Percentiles rank a stretch among this genome's conserved stretches.
phyloP scores from a whole-genome alignment of 139 green algal species.

The Chlamydomonas sp. region DNA sequence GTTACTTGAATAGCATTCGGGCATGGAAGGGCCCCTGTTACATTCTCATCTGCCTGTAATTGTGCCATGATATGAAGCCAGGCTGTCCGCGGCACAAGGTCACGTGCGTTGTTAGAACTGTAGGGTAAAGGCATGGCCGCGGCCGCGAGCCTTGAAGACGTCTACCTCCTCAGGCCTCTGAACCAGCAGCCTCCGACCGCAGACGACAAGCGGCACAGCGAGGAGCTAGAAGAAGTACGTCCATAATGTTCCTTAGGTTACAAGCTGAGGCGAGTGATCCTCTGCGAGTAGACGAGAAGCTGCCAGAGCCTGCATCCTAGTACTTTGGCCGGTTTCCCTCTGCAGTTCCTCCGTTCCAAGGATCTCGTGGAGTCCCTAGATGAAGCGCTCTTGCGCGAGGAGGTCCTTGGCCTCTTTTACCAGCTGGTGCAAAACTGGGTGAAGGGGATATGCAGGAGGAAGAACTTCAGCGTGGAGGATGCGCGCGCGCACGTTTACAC shows the following conservation, averaged over 20 bases:
- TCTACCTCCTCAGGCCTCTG: constrained; percentile 25
- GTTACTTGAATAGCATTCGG: too few species aligned
- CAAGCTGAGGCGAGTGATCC: too few species aligned
- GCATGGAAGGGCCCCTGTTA: too few species aligned
- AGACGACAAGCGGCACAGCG: constrained; percentile 48
- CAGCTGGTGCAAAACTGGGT: constrained; percentile 81
- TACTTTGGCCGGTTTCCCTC: too few species aligned
- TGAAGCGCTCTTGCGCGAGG: constrained; percentile 65
- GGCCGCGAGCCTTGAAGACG: background rate
- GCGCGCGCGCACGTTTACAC: constrained; percentile 92
- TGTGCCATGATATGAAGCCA: too few species aligned
- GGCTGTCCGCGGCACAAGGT: too few species aligned
- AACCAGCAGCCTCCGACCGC: background rate
- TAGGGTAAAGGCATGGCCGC: background rate
- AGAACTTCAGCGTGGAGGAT: constrained; percentile 64
- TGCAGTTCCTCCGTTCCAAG: constrained; percentile 60
- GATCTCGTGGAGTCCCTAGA: constrained; percentile 71
- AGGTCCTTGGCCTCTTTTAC: constrained; percentile 68
- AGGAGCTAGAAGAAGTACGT: constrained; percentile 60
- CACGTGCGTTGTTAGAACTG: background rate
- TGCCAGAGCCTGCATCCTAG: too few species aligned
- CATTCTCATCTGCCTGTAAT: too few species aligned
- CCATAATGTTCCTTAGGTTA: too few species aligned
- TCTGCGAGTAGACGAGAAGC: too few species aligned
- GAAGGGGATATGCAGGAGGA: constrained; percentile 52